A percentile compares a stretch with the other conserved stretches of the same genome.
These are phyloP conservation scores for Leccinum sublutescens DNA, from an alignment of 768 basidiomycete genomes.

Conservation along the genomic window DNA sequence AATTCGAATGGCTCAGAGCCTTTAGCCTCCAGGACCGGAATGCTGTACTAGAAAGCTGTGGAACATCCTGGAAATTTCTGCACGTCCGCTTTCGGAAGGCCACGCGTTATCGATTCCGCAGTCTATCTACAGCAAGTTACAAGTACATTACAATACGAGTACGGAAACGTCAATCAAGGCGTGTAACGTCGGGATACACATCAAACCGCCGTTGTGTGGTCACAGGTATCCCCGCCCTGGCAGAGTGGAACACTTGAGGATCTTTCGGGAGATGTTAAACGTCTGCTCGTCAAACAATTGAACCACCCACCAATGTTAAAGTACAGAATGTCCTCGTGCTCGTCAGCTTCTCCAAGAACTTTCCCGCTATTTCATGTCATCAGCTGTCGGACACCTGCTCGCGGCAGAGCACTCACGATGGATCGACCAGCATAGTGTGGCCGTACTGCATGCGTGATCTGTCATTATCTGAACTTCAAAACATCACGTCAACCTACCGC, in stretches of 20 bases:
- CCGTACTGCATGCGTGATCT: slow-evolving; percentile 61
- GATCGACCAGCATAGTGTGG: slow-evolving; percentile 89
- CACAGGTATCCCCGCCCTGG: slow-evolving; percentile 87
- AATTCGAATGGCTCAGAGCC: slow-evolving; percentile 1
- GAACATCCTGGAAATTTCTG: slow-evolving; percentile 36
- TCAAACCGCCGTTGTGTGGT: slow-evolving; percentile 89
- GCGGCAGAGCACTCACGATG: slow-evolving; percentile 56
- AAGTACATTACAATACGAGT: not conserved
- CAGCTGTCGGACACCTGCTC: slow-evolving; percentile 2
- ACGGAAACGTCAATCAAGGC: not conserved
- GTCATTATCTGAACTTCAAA: not conserved
- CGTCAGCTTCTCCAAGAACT: slow-evolving; percentile 69
- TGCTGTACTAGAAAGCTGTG: slow-evolving; percentile 33
- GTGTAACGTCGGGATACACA: slow-evolving; percentile 74
- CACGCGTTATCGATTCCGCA: not conserved
- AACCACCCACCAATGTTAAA: slow-evolving; percentile 71
- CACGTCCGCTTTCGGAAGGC: slow-evolving; percentile 21
- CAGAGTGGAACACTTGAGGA: slow-evolving; percentile 58
- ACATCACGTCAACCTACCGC: slow-evolving; percentile 52
- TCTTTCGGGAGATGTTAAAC: slow-evolving; percentile 42
- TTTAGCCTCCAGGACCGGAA: slow-evolving; percentile 29
- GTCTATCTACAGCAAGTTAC: not conserved
- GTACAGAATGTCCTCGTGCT: slow-evolving; percentile 77
- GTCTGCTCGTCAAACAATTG: not conserved
- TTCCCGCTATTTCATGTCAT: slow-evolving; percentile 53